A percentile compares a stretch with the other conserved stretches of the same genome.
These are phyloP conservation scores for Leptographium wingfieldii DNA, from an alignment of 2,329 filamentous ascomycete genomes.

Conservation along the genomic window DNA sequence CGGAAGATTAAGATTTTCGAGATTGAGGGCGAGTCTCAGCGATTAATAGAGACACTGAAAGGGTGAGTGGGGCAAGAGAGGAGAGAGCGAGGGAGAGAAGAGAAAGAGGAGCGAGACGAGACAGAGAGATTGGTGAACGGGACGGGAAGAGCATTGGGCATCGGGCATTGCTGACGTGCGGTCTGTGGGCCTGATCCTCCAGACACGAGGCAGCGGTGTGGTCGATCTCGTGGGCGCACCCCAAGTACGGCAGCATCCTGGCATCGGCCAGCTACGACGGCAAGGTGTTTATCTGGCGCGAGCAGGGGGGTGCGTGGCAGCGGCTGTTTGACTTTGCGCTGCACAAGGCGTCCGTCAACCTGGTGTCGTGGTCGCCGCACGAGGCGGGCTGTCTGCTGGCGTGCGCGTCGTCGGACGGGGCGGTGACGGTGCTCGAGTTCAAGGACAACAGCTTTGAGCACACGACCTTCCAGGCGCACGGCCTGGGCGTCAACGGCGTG, in stretches of 20 bases:
- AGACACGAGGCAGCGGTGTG: slow-evolving; percentile 96
- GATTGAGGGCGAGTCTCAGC: slow-evolving; percentile 84
- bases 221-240: slow-evolving; percentile 96
- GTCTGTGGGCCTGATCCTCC: background rate
- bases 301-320: slow-evolving; percentile 65
- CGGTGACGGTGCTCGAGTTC: slow-evolving; percentile 90
- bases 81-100: background rate
- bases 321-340: slow-evolving; percentile 86
- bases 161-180: background rate
- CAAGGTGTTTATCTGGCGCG: slow-evolving; percentile 97
- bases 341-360: slow-evolving; percentile 94
- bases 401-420: slow-evolving; percentile 86
- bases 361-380: slow-evolving; percentile 94
- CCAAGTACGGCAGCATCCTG: slow-evolving; percentile 96
- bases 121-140: too few species aligned
- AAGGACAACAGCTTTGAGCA: slow-evolving; percentile 79
- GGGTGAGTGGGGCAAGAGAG: slow-evolving; percentile 44
- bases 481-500: slow-evolving; percentile 88
- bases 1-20: slow-evolving; percentile 99
- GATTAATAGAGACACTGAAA: slow-evolving; percentile 83
- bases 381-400: slow-evolving; percentile 90
- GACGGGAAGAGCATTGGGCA: too few species aligned
- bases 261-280: slow-evolving; percentile 93
- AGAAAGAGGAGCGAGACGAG: background rate
- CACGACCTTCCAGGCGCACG: slow-evolving; percentile 81